Evolutionary conservation across 2,329 filamentous ascomycete genomes (phyloP).

Genomic region (Trichoderma sp.): DNA sequence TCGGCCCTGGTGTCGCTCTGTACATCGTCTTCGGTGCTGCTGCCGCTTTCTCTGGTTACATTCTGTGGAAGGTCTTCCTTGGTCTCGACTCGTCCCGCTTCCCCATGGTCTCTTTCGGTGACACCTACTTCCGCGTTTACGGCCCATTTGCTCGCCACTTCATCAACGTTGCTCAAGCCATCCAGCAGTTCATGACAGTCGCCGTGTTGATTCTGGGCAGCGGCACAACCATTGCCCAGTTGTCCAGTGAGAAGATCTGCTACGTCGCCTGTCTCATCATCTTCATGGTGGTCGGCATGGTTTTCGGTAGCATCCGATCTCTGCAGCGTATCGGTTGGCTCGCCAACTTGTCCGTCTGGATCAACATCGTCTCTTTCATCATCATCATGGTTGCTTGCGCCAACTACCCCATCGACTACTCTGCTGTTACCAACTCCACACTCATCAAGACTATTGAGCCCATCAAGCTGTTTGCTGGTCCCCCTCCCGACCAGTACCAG

Average conservation of each 20-base stretch:
- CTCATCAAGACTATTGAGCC: constrained; percentile 4
- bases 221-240: constrained; percentile 6
- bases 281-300: constrained; percentile 15
- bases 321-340: constrained; percentile 14
- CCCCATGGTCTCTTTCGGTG: constrained; percentile 17
- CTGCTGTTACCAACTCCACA: neutral
- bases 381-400: constrained; percentile 16
- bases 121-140: constrained; percentile 16
- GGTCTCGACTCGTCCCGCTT: constrained; percentile 14
- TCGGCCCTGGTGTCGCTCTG: constrained; percentile 14
- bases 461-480: neutral
- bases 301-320: constrained; percentile 12
- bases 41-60: constrained; percentile 12
- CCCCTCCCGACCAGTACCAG: constrained; percentile 11
- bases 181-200: constrained; percentile 15
- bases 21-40: constrained; percentile 10
- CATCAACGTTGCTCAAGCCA: constrained; percentile 13
- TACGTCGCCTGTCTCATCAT: constrained; percentile 13
- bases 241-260: constrained; percentile 9
- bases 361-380: constrained; percentile 9
- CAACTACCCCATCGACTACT: constrained; percentile 15
- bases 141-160: constrained; percentile 12
- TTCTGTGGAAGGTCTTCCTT: constrained; percentile 14
- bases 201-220: constrained; percentile 12
- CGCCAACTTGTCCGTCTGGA: constrained; percentile 12